Base-by-base conservation (phyloP, 1,284 basidiomycete genomes). In the Apiotrichum brassicae region DNA sequence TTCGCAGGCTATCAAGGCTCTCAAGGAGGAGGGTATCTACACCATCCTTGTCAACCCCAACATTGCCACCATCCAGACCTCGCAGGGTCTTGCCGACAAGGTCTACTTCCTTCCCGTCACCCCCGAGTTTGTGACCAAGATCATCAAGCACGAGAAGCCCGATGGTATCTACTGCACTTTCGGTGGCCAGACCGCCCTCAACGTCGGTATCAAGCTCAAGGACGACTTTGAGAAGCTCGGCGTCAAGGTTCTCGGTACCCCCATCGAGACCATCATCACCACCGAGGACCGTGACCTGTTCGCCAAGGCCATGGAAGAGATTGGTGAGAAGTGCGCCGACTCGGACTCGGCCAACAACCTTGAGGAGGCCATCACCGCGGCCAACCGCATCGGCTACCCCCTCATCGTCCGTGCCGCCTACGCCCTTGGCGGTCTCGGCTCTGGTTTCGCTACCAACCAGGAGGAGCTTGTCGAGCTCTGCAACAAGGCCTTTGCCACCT, bases 141-240 rank as follows among this genome's bases (percentile, higher is more conserved):
- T 98, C 74, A 94, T 98, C 80, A 86, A 89, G 75, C 94, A 91
- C 76, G 94, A 98, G 80, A 88, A 91, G 66, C 94, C 94, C 1
- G 94, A 98, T 65, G 94, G 95, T 54, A 97, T 98, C 70, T 97
- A 97, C 73, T 90, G 93, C 60, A 97, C 94, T 1, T 98, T 98
- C 61, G 94, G 94, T 68, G 94, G 94, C 35, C 94, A 98, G 76
- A 98, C 94, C 5, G 95, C 95, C 6, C 79, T 98, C 52, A 92
- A 88, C 64, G 94, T 98, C 50, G 94, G 95, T 64, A 90, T 98
- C 77, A 86, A 89, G 76, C 85, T 98, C 74, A 94, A 94, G 77
- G 89, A 97, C 71, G 93, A 97, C 74, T 94, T 98, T 63, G 84
- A 79, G 46, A 62, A 64, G 46, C 79, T 93, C 32, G 94, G 94